Evolutionary conservation across 345 rosid genomes (phyloP).

Genomic region (Nephelium lappaceum): DNA sequence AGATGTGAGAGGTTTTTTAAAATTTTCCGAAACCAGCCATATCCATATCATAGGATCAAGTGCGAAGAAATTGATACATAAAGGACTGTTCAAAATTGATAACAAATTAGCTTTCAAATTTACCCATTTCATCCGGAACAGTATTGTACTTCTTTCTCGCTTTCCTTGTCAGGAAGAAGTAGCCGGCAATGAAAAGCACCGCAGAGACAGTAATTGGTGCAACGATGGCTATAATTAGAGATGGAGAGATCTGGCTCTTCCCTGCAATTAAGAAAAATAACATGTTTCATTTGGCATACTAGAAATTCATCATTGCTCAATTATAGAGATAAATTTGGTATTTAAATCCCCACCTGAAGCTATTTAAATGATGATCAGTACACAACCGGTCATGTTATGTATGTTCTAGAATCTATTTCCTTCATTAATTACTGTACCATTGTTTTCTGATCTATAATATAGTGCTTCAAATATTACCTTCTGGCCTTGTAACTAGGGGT

Average conservation of each 20-base stretch:
- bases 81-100: no score
- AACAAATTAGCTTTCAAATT: background rate
- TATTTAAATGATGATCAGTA: no score
- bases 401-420: no score
- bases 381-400: no score
- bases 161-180: conserved; percentile 32
- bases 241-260: conserved; percentile 22
- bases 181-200: conserved; percentile 28
- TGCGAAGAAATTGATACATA: no score
- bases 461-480: background rate
- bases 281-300: background rate
- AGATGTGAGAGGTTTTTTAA: no score
- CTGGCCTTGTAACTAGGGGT: background rate
- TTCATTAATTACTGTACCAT: background rate
- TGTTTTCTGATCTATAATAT: no score
- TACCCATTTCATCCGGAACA: conserved; percentile 43
- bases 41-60: no score
- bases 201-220: conserved; percentile 30
- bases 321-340: no score
- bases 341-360: no score
- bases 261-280: conserved; percentile 18
- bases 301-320: background rate
- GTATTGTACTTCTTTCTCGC: conserved; percentile 36
- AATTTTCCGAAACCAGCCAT: no score
- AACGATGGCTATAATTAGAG: conserved; percentile 32